These are phyloP conservation scores for Phaffomyces thermotolerans DNA, from an alignment of 805 yeast genomes.

Conservation along the genomic window DNA sequence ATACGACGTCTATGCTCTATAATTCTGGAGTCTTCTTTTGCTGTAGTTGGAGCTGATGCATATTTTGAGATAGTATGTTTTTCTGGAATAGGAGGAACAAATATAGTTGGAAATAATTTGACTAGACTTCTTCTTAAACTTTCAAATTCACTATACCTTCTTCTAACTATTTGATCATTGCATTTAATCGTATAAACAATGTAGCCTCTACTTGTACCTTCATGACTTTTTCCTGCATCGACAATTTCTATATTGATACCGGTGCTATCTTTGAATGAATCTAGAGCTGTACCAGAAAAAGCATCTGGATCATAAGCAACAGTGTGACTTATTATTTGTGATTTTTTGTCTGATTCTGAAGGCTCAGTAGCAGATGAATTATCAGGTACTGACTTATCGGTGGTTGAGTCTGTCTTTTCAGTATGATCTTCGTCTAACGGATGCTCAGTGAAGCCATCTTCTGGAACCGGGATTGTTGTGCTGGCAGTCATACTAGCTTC, in stretches of 20 bases:
- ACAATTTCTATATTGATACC: slow-evolving; percentile 39
- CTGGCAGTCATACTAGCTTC: slow-evolving; percentile 8
- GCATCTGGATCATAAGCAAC: slow-evolving; percentile 24
- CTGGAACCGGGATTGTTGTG: neutral
- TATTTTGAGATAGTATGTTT: slow-evolving; percentile 54
- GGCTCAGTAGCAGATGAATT: neutral
- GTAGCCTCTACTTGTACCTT: slow-evolving; percentile 68
- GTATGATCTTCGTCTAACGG: slow-evolving; percentile 19
- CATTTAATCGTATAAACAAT: slow-evolving; percentile 75
- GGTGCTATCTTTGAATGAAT: slow-evolving; percentile 13
- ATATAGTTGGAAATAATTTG: slow-evolving; percentile 67
- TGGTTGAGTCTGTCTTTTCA: neutral
- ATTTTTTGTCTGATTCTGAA: slow-evolving; percentile 2
- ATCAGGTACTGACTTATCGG: slow-evolving; percentile 10
- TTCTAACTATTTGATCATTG: slow-evolving; percentile 55
- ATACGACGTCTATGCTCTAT: slow-evolving; percentile 71
- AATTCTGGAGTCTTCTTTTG: slow-evolving; percentile 34
- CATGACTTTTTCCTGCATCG: slow-evolving; percentile 83
- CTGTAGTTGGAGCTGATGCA: slow-evolving; percentile 35
- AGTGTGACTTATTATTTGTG: slow-evolving; percentile 7
- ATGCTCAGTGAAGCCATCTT: slow-evolving; percentile 23
- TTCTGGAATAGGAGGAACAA: slow-evolving; percentile 93
- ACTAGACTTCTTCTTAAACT: slow-evolving; percentile 64
- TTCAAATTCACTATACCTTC: slow-evolving; percentile 92
- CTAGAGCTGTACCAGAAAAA: slow-evolving; percentile 16